Evolutionary conservation across 106 monocot genomes (phyloP).

Genomic region (Cymbidium sinense): DNA sequence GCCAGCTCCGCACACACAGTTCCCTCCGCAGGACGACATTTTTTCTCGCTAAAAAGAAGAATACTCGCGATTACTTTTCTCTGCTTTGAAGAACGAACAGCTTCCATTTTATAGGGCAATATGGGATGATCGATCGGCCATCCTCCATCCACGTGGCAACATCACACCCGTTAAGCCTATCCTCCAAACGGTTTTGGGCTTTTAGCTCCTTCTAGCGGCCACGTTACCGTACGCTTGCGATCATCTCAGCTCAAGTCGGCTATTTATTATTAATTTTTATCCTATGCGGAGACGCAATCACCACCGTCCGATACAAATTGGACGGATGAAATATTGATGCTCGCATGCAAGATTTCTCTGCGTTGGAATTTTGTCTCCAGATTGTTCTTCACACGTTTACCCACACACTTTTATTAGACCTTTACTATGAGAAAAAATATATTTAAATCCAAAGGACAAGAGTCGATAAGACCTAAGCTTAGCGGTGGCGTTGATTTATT

Average conservation of each 20-base stretch:
- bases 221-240: not conserved
- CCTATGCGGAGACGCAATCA: not conserved
- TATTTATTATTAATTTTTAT: not conserved
- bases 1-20: constrained; percentile 64
- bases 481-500: too few species aligned
- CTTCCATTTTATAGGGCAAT: not conserved
- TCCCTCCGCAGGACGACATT: constrained; percentile 73
- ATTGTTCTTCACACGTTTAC: not conserved
- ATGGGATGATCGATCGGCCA: not conserved
- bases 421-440: not conserved
- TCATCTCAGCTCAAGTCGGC: not conserved
- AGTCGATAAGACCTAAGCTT: too few species aligned
- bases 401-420: not conserved
- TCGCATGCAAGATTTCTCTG: too few species aligned
- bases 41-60: not conserved
- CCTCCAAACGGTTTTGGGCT: too few species aligned
- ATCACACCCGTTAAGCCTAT: not conserved
- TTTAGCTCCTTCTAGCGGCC: not conserved
- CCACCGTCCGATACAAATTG: not conserved
- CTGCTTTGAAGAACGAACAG: too few species aligned
- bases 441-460: not conserved
- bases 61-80: not conserved
- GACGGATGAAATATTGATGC: not conserved
- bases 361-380: not conserved
- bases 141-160: not conserved